Conservation (phyloP, 129 eudicot species). For the Glebionis coronaria region DNA sequence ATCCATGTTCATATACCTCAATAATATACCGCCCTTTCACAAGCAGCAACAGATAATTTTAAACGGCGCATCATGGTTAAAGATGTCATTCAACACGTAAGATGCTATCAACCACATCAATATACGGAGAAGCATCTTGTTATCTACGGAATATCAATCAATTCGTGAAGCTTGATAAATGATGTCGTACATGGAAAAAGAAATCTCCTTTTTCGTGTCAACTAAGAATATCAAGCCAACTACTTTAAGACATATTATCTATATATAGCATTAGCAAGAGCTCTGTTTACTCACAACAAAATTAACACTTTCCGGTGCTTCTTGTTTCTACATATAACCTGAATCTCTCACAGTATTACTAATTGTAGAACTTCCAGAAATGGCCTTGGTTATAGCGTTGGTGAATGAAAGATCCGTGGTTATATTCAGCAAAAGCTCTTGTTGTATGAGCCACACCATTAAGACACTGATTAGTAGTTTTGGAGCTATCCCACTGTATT, state of each 20-base stretch:
- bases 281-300: slow-evolving; percentile 27
- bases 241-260: slow-evolving; percentile 11
- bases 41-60: background rate
- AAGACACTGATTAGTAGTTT: too few species aligned
- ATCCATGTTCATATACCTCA: slow-evolving; percentile 8
- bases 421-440: too few species aligned
- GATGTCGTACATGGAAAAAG: slow-evolving; percentile 12
- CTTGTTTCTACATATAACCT: background rate
- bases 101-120: slow-evolving; percentile 27
- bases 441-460: too few species aligned
- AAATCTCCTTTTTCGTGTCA: background rate
- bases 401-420: too few species aligned
- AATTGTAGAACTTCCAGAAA: too few species aligned
- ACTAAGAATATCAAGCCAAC: background rate
- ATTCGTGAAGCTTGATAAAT: slow-evolving; percentile 16
- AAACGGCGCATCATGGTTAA: slow-evolving; percentile 27
- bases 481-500: too few species aligned
- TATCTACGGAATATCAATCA: slow-evolving; percentile 9
- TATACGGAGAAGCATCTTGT: slow-evolving; percentile 31
- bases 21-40: slow-evolving; percentile 27
- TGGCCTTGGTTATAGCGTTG: too few species aligned
- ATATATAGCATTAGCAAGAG: slow-evolving; percentile 35
- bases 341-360: too few species aligned
- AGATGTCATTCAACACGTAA: slow-evolving; percentile 21
- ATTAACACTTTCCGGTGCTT: background rate